Percentiles rank a stretch among this genome's conserved stretches.
phyloP scores from a whole-genome alignment of 2,329 filamentous ascomycete genomes.

The Fusarium euwallaceae region DNA sequence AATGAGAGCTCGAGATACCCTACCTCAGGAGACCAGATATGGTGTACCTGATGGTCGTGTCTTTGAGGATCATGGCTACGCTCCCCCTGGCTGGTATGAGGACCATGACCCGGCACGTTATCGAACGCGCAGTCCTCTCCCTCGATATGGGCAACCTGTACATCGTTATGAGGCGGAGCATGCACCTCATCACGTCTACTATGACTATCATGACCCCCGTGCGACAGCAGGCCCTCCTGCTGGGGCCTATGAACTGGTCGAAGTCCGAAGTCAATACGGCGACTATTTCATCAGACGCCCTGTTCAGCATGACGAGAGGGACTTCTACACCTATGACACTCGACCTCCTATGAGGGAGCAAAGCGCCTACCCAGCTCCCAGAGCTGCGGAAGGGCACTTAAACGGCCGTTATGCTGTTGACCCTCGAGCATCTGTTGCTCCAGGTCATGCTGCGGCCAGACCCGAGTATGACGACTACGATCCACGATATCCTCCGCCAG shows the following conservation, averaged over 20 bases:
- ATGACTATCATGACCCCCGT: slow-evolving; percentile 15
- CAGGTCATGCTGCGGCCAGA: neutral
- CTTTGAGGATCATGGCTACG: slow-evolving; percentile 10
- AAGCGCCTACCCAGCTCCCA: slow-evolving; percentile 19
- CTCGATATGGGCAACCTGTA: slow-evolving; percentile 19
- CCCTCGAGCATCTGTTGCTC: slow-evolving; percentile 8
- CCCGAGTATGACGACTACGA: slow-evolving; percentile 59
- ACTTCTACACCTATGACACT: slow-evolving; percentile 45
- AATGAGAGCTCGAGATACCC: slow-evolving; percentile 32
- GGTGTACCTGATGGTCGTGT: slow-evolving; percentile 11
- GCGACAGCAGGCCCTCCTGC: slow-evolving; percentile 23
- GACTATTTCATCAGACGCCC: slow-evolving; percentile 62
- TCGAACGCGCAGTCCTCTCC: slow-evolving; percentile 16
- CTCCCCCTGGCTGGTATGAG: slow-evolving; percentile 24
- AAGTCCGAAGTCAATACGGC: slow-evolving; percentile 59
- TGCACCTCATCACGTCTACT: slow-evolving; percentile 14
- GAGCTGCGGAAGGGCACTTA: neutral
- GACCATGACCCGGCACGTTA: slow-evolving; percentile 18
- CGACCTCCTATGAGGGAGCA: slow-evolving; percentile 26
- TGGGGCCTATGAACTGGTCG: slow-evolving; percentile 61
- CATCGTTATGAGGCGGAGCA: slow-evolving; percentile 21
- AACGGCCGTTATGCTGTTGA: slow-evolving; percentile 12
- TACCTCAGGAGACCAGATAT: slow-evolving; percentile 22
- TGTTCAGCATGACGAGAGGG: slow-evolving; percentile 47
- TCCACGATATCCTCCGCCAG: slow-evolving; percentile 54